Percentiles rank a stretch among this genome's conserved stretches.
Evolutionary conservation across 805 yeast species (phyloP).

Genomic region (Candida verbasci): DNA sequence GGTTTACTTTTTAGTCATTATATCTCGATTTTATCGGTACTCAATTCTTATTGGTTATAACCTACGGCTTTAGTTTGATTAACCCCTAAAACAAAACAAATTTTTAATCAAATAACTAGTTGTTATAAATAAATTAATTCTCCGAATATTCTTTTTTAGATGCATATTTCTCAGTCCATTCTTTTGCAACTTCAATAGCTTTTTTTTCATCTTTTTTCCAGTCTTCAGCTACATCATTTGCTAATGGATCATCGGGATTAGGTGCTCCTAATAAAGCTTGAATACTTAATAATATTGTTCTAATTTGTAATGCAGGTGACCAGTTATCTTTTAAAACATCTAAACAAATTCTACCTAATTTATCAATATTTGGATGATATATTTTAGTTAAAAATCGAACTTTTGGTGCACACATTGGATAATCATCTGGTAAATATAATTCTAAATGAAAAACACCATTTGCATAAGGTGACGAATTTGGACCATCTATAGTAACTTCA

Average conservation of each 20-base stretch:
- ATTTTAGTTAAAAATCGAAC: constrained; percentile 90
- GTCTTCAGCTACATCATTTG: constrained; percentile 95
- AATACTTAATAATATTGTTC: constrained; percentile 85
- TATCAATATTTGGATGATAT: constrained; percentile 94
- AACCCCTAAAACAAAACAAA: too few relatives aligned
- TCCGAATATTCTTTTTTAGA: too few relatives aligned
- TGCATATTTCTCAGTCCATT: constrained; percentile 69
- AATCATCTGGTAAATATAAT: constrained; percentile 89
- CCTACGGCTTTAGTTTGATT: too few relatives aligned
- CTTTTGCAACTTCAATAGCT: constrained; percentile 77
- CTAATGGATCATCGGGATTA: constrained; percentile 96
- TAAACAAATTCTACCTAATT: constrained; percentile 90
- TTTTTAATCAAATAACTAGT: too few relatives aligned
- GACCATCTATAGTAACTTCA: constrained; percentile 89
- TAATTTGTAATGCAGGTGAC: constrained; percentile 96
- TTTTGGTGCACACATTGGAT: constrained; percentile 97
- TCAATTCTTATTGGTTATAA: too few relatives aligned
- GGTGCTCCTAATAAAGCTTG: constrained; percentile 95
- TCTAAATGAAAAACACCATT: constrained; percentile 76
- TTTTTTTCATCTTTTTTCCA: constrained; percentile 84
- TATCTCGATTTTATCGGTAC: too few relatives aligned
- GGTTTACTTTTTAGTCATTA: too few relatives aligned
- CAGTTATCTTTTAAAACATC: constrained; percentile 94
- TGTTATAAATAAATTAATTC: too few relatives aligned
- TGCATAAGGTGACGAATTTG: constrained; percentile 87